A percentile compares a stretch with the other conserved stretches of the same genome.
Conservation (phyloP, 768 basidiomycete species). For the Antrodiella citrinella region DNA sequence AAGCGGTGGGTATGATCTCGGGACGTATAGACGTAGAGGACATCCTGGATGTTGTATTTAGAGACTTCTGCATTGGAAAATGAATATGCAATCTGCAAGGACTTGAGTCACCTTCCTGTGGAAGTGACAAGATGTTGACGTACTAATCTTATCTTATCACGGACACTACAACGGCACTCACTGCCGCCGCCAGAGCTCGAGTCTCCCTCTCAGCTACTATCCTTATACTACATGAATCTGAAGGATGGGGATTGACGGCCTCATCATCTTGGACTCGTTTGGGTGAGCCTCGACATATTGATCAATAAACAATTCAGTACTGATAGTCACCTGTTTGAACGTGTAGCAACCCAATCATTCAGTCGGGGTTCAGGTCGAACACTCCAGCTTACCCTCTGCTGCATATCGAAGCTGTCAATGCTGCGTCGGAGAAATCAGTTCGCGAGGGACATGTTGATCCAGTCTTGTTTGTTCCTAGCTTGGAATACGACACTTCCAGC, state of each 20-base stretch:
- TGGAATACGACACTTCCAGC: constrained; percentile 42
- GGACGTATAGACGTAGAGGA: constrained; percentile 80
- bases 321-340: background rate
- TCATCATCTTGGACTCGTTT: constrained; percentile 69
- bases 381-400: constrained; percentile 73
- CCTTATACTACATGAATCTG: constrained; percentile 4
- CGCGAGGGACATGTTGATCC: constrained; percentile 58
- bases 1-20: constrained; percentile 77
- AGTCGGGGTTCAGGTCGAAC: constrained; percentile 80
- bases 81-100: too few species aligned
- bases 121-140: too few species aligned
- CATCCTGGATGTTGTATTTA: constrained; percentile 73
- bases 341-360: constrained; percentile 55
- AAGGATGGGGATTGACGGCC: constrained; percentile 69
- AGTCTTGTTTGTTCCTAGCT: constrained; percentile 56
- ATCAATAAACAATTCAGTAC: background rate
- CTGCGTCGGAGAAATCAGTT: constrained; percentile 50
- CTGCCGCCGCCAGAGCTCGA: constrained; percentile 3
- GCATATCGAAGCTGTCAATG: constrained; percentile 81
- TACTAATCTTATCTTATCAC: too few species aligned
- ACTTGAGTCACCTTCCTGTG: too few species aligned
- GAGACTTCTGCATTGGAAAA: constrained; percentile 88
- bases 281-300: constrained; percentile 43
- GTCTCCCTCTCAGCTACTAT: too few species aligned
- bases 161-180: background rate